Conservation (phyloP, 2,329 filamentous ascomycete genomes). For the Pseudovirgaria hyperparasitica region DNA sequence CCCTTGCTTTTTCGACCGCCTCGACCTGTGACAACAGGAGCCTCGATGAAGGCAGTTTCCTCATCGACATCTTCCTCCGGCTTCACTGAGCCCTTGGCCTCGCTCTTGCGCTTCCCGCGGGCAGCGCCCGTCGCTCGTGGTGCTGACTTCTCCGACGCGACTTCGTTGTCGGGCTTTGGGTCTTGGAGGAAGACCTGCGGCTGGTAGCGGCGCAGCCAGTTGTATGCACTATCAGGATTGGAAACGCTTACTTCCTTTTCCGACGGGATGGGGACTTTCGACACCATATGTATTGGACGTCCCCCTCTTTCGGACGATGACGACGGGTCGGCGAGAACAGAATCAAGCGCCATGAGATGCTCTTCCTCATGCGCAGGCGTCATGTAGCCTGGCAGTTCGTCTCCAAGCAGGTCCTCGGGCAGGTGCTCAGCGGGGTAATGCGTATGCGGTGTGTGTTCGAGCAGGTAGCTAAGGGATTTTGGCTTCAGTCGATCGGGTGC, state of each 20-base stretch:
- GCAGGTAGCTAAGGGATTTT: conserved; percentile 24
- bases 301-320: conserved; percentile 31
- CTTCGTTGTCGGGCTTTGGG: conserved; percentile 33
- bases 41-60: conserved; percentile 20
- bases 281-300: conserved; percentile 25
- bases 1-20: conserved; percentile 18
- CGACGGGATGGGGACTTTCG: conserved; percentile 27
- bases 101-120: conserved; percentile 14
- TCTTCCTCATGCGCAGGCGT: conserved; percentile 60
- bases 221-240: conserved; percentile 88
- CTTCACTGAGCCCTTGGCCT: conserved; percentile 21
- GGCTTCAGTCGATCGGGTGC: conserved; percentile 1
- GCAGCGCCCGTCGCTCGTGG: conserved; percentile 14
- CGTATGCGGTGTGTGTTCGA: conserved; percentile 28
- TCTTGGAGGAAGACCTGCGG: conserved; percentile 78
- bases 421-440: conserved; percentile 19
- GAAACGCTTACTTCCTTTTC: conserved; percentile 45
- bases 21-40: conserved; percentile 14
- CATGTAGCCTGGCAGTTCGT: conserved; percentile 53
- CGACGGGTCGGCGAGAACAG: conserved; percentile 33
- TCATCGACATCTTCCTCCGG: conserved; percentile 28
- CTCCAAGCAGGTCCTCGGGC: conserved; percentile 32
- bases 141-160: conserved; percentile 20
- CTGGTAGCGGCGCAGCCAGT: conserved; percentile 80
- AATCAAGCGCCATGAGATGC: conserved; percentile 56